Evolutionary conservation across 257 asterid genomes (phyloP), one percentile per base, ranked within the genome.

Genomic region (Primulina tabacum): DNA sequence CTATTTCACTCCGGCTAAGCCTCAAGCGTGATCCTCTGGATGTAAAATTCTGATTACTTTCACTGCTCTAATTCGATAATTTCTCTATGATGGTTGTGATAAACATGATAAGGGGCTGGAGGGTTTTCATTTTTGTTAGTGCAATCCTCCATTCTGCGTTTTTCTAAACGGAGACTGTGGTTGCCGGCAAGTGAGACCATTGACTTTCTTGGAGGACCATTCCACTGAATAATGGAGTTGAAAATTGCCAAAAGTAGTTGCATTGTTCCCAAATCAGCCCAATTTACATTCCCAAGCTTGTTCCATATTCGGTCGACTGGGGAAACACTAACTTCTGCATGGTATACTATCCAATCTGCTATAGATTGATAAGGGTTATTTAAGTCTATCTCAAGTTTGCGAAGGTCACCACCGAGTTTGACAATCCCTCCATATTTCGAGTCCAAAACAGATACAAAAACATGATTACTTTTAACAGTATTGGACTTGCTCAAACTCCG

Each of bases 241-340:
- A 85, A 89, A n/a, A 84, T 76, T 1, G 96, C 92, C 60, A 85
- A 67, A 75, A 90, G 89, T 60, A 89, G 62, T 76, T 89, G 95
- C 37, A 89, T 63, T 4, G 89, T 82, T 66, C 92, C 97, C 64
- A 89, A 30, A 69, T 90, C 97, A 1, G 95, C 86, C 97, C 96
- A 90, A 71, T 90, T 90, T 18, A 83, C 95, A 63, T 90, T 90
- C 59, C 97, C 97, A 5, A 90, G 89, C 85, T 82, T 84, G 89
- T 88, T 90, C 97, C 97, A 90, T 69, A 90, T 75, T 37, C 76
- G 87, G 62, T 90, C 95, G 0, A 83, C 81, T 0, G 79, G 85
- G 50, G 95, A 87, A 81, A 88, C 59, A 38, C 84, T 75, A 67
- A 90, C 79, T 4, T 89, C 87, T 0, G 87, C 95, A 73, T 85